Evolutionary conservation across 768 basidiomycete genomes (phyloP), one percentile per base, ranked within the genome.

Genomic region (Boletellus ananiceps): DNA sequence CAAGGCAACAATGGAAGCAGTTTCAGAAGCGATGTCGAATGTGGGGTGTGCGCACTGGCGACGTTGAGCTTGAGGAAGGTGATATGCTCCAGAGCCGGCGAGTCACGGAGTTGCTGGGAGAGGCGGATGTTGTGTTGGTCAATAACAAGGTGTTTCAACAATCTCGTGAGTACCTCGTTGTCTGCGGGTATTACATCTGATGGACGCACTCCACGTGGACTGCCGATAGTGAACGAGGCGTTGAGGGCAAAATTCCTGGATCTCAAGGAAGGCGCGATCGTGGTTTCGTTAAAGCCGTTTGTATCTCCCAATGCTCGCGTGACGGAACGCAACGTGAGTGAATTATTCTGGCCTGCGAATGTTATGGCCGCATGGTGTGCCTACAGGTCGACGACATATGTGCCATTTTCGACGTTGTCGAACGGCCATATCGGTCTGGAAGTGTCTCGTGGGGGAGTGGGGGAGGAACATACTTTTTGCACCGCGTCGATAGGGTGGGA

Each of bases 211-310:
- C 35, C 42, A 51, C 40, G 54, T 16, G 46, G 29, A 50, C 23
- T 31, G 12, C 15, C 39, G 35, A 11, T 49, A 91, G 88, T 98
- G 52, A 98, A 97, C 66, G 89, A 91, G 61, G 81, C 84, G 1
- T 71, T 99, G 14, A 77, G 88, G 39, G 84, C 88, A 25, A 87
- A 92, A 61, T 98, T 98, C 69, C 73, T 99, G 47, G 96, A 99
- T 62, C 73, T 98, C 51, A 96, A 93, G 62, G 91, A 95, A 51
- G 90, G 91, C 16, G 92, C 93, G 0, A 84, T 84, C 41, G 88
- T 99, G 40, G 80, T 98, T 33, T 93, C 90, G 16, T 71, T 99
- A 15, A 82, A 86, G 50, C 91, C 93, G 1, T 96, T 91, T 54
- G 84, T 93, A 48, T 79, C 84, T 29, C 79, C 81, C 0, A 74